Conservation (phyloP, 1,284 basidiomycete species). For the Leucoagaricus sp. region DNA sequence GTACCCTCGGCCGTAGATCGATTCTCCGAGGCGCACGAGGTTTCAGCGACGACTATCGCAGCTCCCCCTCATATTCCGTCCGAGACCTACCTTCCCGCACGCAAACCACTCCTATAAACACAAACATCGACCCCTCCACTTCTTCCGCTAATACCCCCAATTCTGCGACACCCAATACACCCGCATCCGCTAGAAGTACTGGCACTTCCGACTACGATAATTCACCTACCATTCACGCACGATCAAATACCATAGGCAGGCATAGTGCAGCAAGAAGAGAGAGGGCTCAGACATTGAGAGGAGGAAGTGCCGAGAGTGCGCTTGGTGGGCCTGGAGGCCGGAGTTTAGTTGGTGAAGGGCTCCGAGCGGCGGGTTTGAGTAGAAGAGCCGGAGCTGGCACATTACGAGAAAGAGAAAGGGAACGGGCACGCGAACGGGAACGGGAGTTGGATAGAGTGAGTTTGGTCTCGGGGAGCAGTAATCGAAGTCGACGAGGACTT, state of each 20-base stretch:
- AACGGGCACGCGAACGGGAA: not conserved
- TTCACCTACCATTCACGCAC: slow-evolving; percentile 6
- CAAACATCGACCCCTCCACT: slow-evolving; percentile 10
- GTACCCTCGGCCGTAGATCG: slow-evolving; percentile 7
- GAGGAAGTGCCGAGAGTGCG: slow-evolving; percentile 67
- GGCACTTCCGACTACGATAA: not conserved
- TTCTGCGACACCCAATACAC: slow-evolving; percentile 15
- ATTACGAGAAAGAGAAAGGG: not conserved
- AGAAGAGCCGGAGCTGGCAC: slow-evolving; percentile 14
- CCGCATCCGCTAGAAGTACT: slow-evolving; percentile 1
- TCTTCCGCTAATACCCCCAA: slow-evolving; percentile 1
- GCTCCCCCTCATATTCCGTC: not conserved
- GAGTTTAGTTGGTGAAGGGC: slow-evolving; percentile 66
- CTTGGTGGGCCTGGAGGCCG: slow-evolving; percentile 43
- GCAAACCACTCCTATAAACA: not conserved
- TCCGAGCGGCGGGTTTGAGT: slow-evolving; percentile 69
- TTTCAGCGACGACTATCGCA: slow-evolving; percentile 5
- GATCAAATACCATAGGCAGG: slow-evolving; percentile 6
- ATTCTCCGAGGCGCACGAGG: slow-evolving; percentile 2
- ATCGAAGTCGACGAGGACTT: not conserved
- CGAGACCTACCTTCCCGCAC: not conserved
- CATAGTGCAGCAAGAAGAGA: slow-evolving; percentile 26
- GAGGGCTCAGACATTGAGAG: slow-evolving; percentile 51
- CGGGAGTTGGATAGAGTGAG: slow-evolving; percentile 1
- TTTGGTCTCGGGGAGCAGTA: not conserved